A percentile compares a stretch with the other conserved stretches of the same genome.
phyloP scores from a whole-genome alignment of 495 filamentous ascomycete species.

The Sphaerosporella brunnea region DNA sequence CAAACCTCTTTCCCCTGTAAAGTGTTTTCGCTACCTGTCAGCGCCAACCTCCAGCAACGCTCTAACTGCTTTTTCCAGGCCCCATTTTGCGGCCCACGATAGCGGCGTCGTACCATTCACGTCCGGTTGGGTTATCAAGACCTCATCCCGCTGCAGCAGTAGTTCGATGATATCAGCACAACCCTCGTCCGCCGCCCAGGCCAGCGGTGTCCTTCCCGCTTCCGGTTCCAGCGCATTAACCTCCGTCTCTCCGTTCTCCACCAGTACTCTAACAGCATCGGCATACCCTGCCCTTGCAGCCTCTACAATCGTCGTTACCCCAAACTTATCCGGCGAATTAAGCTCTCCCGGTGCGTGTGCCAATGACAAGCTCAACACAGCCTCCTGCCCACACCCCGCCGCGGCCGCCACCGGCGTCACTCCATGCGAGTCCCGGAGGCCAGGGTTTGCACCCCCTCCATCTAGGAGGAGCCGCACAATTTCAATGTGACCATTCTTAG shows the following conservation, averaged over 20 bases:
- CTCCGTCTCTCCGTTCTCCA: not conserved
- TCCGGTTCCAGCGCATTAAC: not conserved
- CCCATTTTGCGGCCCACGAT: not conserved
- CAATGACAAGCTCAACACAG: not conserved
- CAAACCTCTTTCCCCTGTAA: not conserved
- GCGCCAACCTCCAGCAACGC: not conserved
- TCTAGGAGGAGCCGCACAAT: too few relatives aligned
- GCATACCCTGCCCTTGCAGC: too few relatives aligned
- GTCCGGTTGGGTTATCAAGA: not conserved
- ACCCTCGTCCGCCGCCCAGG: not conserved
- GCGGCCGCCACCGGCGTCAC: not conserved
- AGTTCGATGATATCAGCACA: not conserved
- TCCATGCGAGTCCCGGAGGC: too few relatives aligned
- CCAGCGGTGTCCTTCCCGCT: not conserved
- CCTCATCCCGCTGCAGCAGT: not conserved
- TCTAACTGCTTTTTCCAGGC: not conserved
- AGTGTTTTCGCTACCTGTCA: not conserved
- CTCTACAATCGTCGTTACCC: too few relatives aligned
- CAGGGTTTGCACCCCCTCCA: too few relatives aligned
- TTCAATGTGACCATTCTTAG: too few relatives aligned
- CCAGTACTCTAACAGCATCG: too few relatives aligned
- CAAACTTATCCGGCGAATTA: too few relatives aligned
- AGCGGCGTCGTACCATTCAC: not conserved
- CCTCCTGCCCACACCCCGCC: not conserved
- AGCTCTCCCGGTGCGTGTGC: too few relatives aligned